Conservation (phyloP, 257 asterid genomes). For the Ocimum tenuiflorum region DNA sequence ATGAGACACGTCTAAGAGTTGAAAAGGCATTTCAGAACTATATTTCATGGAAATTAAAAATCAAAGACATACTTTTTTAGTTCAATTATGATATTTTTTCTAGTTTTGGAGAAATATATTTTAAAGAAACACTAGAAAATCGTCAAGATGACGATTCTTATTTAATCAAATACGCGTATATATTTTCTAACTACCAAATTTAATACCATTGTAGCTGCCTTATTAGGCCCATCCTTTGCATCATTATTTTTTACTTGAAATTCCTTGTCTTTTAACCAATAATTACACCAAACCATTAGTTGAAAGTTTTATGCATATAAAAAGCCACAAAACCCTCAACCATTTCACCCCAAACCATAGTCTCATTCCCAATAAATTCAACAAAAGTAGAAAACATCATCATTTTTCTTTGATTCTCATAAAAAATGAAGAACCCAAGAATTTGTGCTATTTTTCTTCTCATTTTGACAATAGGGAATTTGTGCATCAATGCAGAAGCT, state of each 20-base stretch:
- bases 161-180: neutral
- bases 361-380: neutral
- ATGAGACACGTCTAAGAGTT: no score
- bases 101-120: no score
- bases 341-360: slow-evolving; percentile 15
- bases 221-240: slow-evolving; percentile 3
- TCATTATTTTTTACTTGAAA: slow-evolving; percentile 10
- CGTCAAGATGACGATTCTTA: slow-evolving; percentile 16
- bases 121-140: slow-evolving; percentile 19
- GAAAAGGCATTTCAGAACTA: no score
- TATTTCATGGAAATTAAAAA: no score
- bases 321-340: slow-evolving; percentile 16
- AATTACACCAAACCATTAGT: slow-evolving; percentile 26
- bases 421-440: slow-evolving; percentile 16
- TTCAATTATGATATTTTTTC: no score
- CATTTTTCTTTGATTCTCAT: neutral
- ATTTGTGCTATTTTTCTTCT: slow-evolving; percentile 9
- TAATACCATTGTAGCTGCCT: slow-evolving; percentile 21
- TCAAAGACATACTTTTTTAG: no score
- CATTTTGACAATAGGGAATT: neutral
- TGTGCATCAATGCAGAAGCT: slow-evolving; percentile 16
- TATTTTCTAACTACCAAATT: slow-evolving; percentile 25
- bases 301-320: slow-evolving; percentile 24
- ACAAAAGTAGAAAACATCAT: neutral
- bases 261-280: slow-evolving; percentile 30